A percentile compares a stretch with the other conserved stretches of the same genome.
Evolutionary conservation across 2,329 filamentous ascomycete species (phyloP).

Genomic region (Aphanocladium album): DNA sequence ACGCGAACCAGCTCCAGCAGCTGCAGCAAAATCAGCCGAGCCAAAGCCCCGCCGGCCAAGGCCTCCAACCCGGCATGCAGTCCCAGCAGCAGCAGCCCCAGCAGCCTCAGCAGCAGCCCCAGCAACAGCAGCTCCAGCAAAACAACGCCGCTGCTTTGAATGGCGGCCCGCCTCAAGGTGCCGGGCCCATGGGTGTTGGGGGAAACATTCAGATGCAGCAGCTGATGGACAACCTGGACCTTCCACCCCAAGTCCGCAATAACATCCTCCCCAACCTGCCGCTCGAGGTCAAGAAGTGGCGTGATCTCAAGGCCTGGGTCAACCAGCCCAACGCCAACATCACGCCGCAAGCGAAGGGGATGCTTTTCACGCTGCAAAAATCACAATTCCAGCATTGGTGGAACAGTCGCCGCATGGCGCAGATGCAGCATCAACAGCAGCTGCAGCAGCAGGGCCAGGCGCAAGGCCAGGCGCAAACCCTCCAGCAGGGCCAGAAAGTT

Average conservation of each 20-base stretch:
- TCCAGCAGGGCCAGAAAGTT: constrained; percentile 17
- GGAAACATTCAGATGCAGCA: constrained; percentile 30
- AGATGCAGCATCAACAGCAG: constrained; percentile 20
- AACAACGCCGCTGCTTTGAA: neutral
- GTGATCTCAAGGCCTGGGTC: constrained; percentile 40
- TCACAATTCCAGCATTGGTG: constrained; percentile 31
- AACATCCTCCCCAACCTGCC: constrained; percentile 29
- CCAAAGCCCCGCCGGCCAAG: constrained; percentile 9
- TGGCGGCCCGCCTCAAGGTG: neutral
- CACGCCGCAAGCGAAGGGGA: constrained; percentile 25
- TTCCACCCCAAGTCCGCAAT: constrained; percentile 33
- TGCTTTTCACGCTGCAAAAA: constrained; percentile 32
- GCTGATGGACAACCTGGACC: constrained; percentile 45
- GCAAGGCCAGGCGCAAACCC: constrained; percentile 18
- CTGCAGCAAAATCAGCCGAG: constrained; percentile 14
- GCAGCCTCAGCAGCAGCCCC: constrained; percentile 22
- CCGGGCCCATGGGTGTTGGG: constrained; percentile 14
- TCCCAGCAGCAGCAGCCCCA: constrained; percentile 2
- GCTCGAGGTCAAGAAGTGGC: constrained; percentile 44
- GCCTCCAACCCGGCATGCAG: neutral
- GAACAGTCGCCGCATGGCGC: constrained; percentile 14
- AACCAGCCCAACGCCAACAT: constrained; percentile 29
- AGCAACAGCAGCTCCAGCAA: constrained; percentile 11
- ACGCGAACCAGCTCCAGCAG: constrained; percentile 26
- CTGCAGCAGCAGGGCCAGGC: constrained; percentile 17